phyloP scores from a whole-genome alignment of 495 filamentous ascomycete genomes.

The Articulospora tetracladia region DNA sequence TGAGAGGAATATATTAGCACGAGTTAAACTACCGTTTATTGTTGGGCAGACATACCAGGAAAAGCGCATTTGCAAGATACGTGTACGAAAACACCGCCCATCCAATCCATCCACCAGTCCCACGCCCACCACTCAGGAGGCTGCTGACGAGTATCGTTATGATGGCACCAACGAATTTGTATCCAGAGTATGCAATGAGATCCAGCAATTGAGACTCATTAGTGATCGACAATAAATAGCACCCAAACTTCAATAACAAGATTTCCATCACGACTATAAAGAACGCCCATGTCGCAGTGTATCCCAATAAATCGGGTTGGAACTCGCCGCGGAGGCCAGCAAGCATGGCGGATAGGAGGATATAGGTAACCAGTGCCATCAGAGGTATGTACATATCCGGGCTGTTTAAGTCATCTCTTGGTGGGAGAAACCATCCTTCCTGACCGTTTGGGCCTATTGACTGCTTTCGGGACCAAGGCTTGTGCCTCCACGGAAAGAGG shows the following conservation, averaged over 20 bases:
- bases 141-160: slow-evolving; percentile 75
- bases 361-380: slow-evolving; percentile 95
- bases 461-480: slow-evolving; percentile 83
- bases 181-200: slow-evolving; percentile 91
- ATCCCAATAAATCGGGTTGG: slow-evolving; percentile 87
- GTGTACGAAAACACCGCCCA: slow-evolving; percentile 90
- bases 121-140: slow-evolving; percentile 68
- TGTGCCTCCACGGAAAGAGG: slow-evolving; percentile 95
- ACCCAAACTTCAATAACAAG: slow-evolving; percentile 81
- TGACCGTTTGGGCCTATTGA: slow-evolving; percentile 61
- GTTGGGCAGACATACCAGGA: slow-evolving; percentile 62
- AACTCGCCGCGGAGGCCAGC: slow-evolving; percentile 91
- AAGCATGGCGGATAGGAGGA: slow-evolving; percentile 83
- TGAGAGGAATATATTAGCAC: slow-evolving; percentile 38
- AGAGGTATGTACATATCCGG: slow-evolving; percentile 99
- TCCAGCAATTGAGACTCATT: slow-evolving; percentile 85
- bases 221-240: slow-evolving; percentile 88
- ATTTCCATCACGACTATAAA: slow-evolving; percentile 84
- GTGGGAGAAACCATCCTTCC: slow-evolving; percentile 85
- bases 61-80: slow-evolving; percentile 91
- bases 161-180: slow-evolving; percentile 98
- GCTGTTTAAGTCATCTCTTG: slow-evolving; percentile 95
- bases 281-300: slow-evolving; percentile 79
- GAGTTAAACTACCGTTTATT: background rate
- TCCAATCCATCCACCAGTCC: slow-evolving; percentile 80